phyloP scores from a whole-genome alignment of 1,139 yeast species.

The Debaryomyces nepalensis region DNA sequence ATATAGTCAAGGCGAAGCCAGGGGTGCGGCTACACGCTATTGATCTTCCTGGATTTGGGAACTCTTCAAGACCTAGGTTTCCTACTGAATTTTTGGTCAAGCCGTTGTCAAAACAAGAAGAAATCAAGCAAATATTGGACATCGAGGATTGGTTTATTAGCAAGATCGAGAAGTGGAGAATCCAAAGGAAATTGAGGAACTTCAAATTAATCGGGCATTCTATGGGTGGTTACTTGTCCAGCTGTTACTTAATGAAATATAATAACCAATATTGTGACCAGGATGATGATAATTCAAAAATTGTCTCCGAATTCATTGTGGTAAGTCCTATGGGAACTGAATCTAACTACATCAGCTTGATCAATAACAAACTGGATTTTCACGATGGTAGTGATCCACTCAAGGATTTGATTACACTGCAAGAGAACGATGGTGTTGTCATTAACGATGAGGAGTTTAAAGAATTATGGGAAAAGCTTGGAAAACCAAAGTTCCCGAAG shows the following conservation, averaged over 20 bases:
- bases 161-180: slow-evolving; percentile 44
- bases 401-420: slow-evolving; percentile 29
- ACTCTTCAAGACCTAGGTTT: slow-evolving; percentile 46
- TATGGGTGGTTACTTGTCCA: slow-evolving; percentile 50
- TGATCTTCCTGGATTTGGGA: slow-evolving; percentile 53
- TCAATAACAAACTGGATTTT: slow-evolving; percentile 37
- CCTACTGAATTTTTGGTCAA: slow-evolving; percentile 35
- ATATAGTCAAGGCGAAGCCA: slow-evolving; percentile 36
- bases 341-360: slow-evolving; percentile 40
- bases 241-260: slow-evolving; percentile 49
- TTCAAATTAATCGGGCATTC: slow-evolving; percentile 48
- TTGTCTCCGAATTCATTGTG: slow-evolving; percentile 37
- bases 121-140: slow-evolving; percentile 37
- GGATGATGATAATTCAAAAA: slow-evolving; percentile 15
- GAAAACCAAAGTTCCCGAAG: slow-evolving; percentile 47
- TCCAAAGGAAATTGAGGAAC: slow-evolving; percentile 24
- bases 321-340: slow-evolving; percentile 56
- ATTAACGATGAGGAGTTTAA: slow-evolving; percentile 25
- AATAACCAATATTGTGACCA: slow-evolving; percentile 24
- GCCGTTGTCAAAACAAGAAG: slow-evolving; percentile 27
- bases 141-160: slow-evolving; percentile 52
- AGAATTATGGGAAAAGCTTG: slow-evolving; percentile 39
- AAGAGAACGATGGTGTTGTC: slow-evolving; percentile 21
- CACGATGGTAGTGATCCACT: slow-evolving; percentile 39
- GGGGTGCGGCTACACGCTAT: slow-evolving; percentile 40